Conservation (phyloP, 2,329 filamentous ascomycete species). For the Cyanodermella asteris region DNA sequence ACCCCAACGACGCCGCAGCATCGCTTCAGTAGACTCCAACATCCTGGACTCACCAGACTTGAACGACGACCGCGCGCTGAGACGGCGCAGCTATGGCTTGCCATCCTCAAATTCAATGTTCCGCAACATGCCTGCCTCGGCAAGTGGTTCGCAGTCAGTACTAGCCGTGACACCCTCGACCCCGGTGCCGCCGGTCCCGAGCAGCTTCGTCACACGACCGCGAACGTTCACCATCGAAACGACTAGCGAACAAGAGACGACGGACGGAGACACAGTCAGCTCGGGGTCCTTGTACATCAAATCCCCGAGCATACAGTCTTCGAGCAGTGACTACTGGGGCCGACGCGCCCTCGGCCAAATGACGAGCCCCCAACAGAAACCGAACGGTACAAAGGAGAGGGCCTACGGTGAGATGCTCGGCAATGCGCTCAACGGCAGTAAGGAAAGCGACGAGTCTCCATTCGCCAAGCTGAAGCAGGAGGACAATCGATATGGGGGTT, state of each 20-base stretch:
- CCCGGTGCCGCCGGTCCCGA: conserved; percentile 4
- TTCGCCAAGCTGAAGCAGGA: conserved; percentile 48
- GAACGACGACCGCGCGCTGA: conserved; percentile 36
- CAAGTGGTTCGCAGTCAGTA: not conserved
- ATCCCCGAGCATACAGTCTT: too few relatives aligned
- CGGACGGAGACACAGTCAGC: not conserved
- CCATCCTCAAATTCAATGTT: conserved; percentile 10
- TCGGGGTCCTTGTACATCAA: conserved; percentile 4
- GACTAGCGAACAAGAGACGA: conserved; percentile 1
- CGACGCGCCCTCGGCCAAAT: conserved; percentile 1
- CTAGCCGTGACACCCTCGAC: conserved; percentile 3
- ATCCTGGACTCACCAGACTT: conserved; percentile 26
- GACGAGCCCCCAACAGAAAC: conserved; percentile 6
- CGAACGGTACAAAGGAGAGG: conserved; percentile 10
- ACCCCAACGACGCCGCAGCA: conserved; percentile 30
- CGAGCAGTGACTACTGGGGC: conserved; percentile 2
- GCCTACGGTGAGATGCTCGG: conserved; percentile 12
- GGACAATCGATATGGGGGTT: conserved; percentile 39
- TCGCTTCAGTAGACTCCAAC: conserved; percentile 18
- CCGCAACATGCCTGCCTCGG: conserved; percentile 5
- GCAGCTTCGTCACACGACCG: too few relatives aligned
- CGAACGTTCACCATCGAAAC: too few relatives aligned
- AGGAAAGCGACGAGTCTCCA: conserved; percentile 32
- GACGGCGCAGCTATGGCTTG: conserved; percentile 34
- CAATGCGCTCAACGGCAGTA: conserved; percentile 17